phyloP scores from a whole-genome alignment of 495 filamentous ascomycete species.

The Tuber calosporum region DNA sequence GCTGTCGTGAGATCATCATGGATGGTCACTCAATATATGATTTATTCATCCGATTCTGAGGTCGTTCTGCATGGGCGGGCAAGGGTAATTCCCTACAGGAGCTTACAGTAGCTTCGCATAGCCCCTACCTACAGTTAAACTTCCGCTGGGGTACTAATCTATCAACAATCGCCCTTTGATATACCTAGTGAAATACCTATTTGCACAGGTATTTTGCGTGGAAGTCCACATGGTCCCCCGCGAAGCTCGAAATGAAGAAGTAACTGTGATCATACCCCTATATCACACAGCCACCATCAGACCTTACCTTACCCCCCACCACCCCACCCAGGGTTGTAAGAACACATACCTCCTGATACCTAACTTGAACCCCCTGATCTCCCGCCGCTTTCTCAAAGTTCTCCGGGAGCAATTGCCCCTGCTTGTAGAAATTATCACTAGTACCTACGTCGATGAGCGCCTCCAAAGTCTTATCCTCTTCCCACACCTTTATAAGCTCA shows the following conservation, averaged over 20 bases:
- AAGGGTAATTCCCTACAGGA: not conserved
- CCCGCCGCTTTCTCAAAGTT: slow-evolving; percentile 76
- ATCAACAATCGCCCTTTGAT: not conserved
- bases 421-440: slow-evolving; percentile 90
- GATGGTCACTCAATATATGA: not conserved
- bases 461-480: slow-evolving; percentile 54
- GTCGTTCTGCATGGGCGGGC: not conserved
- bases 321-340: not conserved
- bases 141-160: not conserved
- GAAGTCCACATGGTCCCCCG: slow-evolving; percentile 82
- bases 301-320: not conserved
- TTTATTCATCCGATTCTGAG: not conserved
- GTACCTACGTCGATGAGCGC: slow-evolving; percentile 55
- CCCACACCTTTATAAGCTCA: slow-evolving; percentile 72
- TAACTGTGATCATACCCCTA: slow-evolving; percentile 94
- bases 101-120: not conserved
- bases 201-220: slow-evolving; percentile 72
- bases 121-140: not conserved
- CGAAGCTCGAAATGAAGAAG: slow-evolving; percentile 83
- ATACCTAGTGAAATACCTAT: slow-evolving; percentile 43
- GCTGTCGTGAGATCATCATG: not conserved
- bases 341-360: slow-evolving; percentile 64
- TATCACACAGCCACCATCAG: slow-evolving; percentile 7
- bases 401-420: slow-evolving; percentile 85
- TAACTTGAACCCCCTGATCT: slow-evolving; percentile 57